A percentile compares a stretch with the other conserved stretches of the same genome.
Evolutionary conservation across 345 rosid species (phyloP).

Genomic region (Gossypium stocksii): DNA sequence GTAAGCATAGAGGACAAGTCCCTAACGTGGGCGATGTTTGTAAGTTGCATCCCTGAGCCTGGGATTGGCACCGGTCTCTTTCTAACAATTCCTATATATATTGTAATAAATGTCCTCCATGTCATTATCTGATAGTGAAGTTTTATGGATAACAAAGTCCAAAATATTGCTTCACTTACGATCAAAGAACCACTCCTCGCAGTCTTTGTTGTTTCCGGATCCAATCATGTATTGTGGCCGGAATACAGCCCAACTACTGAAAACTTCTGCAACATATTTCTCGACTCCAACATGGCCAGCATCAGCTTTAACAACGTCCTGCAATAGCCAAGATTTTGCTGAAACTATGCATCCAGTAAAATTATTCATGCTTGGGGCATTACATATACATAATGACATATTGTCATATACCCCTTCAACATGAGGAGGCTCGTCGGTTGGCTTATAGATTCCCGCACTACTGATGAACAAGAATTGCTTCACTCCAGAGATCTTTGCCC

Average conservation of each 20-base stretch:
- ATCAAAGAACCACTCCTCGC: slow-evolving; percentile 99
- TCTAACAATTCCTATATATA: slow-evolving; percentile 67
- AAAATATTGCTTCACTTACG: slow-evolving; percentile 37
- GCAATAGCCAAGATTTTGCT: slow-evolving; percentile 17
- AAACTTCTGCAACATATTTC: slow-evolving; percentile 66
- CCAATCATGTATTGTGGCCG: slow-evolving; percentile 97
- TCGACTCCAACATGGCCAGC: slow-evolving; percentile 91
- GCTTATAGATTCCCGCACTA: slow-evolving; percentile 91
- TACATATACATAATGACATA: not conserved
- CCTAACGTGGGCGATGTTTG: slow-evolving; percentile 73
- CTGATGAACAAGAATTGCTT: slow-evolving; percentile 86
- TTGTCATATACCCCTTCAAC: slow-evolving; percentile 67
- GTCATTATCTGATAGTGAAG: not conserved
- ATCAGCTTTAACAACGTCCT: slow-evolving; percentile 78
- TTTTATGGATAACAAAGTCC: not conserved
- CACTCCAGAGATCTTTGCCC: slow-evolving; percentile 79
- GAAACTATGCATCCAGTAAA: not conserved
- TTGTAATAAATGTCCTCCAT: not conserved
- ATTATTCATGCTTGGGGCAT: not conserved
- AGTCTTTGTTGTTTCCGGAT: slow-evolving; percentile 96
- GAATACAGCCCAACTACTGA: slow-evolving; percentile 62
- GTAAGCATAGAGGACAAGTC: slow-evolving; percentile 91
- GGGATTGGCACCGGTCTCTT: slow-evolving; percentile 87
- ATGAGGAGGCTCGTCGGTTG: slow-evolving; percentile 89
- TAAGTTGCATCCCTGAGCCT: slow-evolving; percentile 88